phyloP scores from a whole-genome alignment of 768 basidiomycete genomes.

The Russula olivacea region DNA sequence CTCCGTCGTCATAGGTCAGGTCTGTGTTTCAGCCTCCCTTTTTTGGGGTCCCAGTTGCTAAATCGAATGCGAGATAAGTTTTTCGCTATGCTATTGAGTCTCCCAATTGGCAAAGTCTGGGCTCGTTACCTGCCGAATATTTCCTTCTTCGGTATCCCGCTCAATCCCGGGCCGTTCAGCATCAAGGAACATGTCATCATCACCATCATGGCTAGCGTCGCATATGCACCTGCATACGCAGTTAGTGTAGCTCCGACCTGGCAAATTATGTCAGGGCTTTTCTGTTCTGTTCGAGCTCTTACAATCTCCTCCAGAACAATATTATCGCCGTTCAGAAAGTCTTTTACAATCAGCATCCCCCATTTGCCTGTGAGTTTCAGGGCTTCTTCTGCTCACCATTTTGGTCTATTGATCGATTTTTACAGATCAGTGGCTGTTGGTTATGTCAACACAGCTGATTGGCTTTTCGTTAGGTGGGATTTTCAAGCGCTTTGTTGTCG shows the following conservation, averaged over 20 bases:
- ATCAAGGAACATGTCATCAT: constrained; percentile 67
- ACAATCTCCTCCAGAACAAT: constrained; percentile 32
- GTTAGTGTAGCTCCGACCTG: constrained; percentile 16
- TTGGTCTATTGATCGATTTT: neutral
- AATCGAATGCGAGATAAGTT: constrained; percentile 31
- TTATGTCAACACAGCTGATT: constrained; percentile 40
- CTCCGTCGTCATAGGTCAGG: constrained; percentile 30
- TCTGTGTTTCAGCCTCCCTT: constrained; percentile 17
- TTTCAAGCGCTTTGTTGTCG: constrained; percentile 41
- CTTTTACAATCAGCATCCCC: constrained; percentile 39
- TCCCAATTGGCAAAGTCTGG: constrained; percentile 58
- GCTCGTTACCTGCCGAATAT: constrained; percentile 48
- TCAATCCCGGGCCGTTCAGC: constrained; percentile 67
- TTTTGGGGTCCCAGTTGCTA: neutral
- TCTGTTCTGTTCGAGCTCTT: neutral
- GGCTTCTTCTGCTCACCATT: neutral
- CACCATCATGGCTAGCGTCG: constrained; percentile 40
- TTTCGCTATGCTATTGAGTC: constrained; percentile 63
- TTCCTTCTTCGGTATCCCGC: constrained; percentile 44
- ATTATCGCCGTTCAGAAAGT: constrained; percentile 42
- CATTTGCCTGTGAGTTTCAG: constrained; percentile 31
- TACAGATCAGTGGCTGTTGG: constrained; percentile 35
- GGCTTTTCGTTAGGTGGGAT: constrained; percentile 42
- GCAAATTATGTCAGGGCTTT: neutral
- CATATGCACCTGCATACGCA: constrained; percentile 33